Percentiles rank a stretch among this genome's conserved stretches.
phyloP scores from a whole-genome alignment of 2,329 filamentous ascomycete genomes.

The Fusarium sp. region DNA sequence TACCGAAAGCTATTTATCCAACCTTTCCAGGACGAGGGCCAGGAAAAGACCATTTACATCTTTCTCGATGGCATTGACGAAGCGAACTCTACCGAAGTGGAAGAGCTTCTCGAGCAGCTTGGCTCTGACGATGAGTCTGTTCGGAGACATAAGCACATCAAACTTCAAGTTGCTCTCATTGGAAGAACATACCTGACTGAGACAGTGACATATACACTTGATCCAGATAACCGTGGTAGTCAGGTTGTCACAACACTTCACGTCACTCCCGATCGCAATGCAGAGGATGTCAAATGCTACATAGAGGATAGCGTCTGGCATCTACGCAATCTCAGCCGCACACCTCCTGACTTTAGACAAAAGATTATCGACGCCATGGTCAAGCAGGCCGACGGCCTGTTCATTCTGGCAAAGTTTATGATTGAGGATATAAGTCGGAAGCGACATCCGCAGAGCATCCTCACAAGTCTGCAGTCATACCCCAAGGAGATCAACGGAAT shows the following conservation, averaged over 20 bases:
- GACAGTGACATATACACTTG: conserved; percentile 49
- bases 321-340: conserved; percentile 52
- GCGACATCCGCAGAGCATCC: conserved; percentile 57
- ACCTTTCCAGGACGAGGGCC: conserved; percentile 50
- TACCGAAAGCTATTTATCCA: conserved; percentile 56
- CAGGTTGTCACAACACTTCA: conserved; percentile 54
- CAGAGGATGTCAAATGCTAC: conserved; percentile 55
- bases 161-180: conserved; percentile 54
- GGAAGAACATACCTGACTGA: conserved; percentile 58
- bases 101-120: conserved; percentile 52
- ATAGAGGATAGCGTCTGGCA: conserved; percentile 55
- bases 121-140: conserved; percentile 42
- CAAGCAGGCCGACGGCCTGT: conserved; percentile 58
- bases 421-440: conserved; percentile 60
- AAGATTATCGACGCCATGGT: conserved; percentile 55
- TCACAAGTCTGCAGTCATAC: conserved; percentile 57
- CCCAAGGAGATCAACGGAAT: conserved; percentile 58
- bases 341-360: conserved; percentile 48
- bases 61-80: conserved; percentile 61
- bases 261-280: conserved; percentile 57
- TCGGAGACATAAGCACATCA: conserved; percentile 31
- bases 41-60: conserved; percentile 54
- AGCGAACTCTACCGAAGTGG: conserved; percentile 53
- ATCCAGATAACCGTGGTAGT: conserved; percentile 46
- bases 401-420: conserved; percentile 63